Conservation (phyloP, 2,329 filamentous ascomycete genomes). For the Coleophoma cylindrospora region DNA sequence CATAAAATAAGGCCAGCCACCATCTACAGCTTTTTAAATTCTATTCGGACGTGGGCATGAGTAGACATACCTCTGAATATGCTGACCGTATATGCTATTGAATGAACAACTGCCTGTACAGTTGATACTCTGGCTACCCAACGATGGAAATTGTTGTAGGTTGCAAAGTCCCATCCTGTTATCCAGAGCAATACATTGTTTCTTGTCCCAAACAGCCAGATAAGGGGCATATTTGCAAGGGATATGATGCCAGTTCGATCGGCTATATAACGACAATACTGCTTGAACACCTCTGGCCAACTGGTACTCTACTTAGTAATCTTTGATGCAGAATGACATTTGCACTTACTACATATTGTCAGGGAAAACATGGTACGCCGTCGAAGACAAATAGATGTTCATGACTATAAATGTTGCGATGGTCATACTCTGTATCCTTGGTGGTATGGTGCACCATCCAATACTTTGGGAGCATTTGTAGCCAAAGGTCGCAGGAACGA, state of each 20-base stretch:
- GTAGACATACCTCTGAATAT: slow-evolving; percentile 32
- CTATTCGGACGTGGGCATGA: slow-evolving; percentile 25
- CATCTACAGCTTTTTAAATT: neutral
- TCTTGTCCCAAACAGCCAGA: slow-evolving; percentile 63
- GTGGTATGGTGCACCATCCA: slow-evolving; percentile 37
- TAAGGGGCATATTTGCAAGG: slow-evolving; percentile 56
- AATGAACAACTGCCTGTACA: slow-evolving; percentile 57
- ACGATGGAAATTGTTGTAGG: slow-evolving; percentile 64
- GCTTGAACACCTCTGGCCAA: slow-evolving; percentile 27
- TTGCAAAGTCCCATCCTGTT: slow-evolving; percentile 64
- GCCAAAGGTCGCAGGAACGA: slow-evolving; percentile 38
- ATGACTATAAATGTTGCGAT: slow-evolving; percentile 31
- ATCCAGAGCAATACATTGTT: slow-evolving; percentile 64
- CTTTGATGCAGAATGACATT: too few species aligned
- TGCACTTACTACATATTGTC: slow-evolving; percentile 7
- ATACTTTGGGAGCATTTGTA: slow-evolving; percentile 28
- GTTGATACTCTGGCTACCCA: slow-evolving; percentile 60
- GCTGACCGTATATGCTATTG: slow-evolving; percentile 45
- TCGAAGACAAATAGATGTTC: slow-evolving; percentile 31
- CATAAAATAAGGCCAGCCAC: slow-evolving; percentile 27
- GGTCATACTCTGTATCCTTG: slow-evolving; percentile 36
- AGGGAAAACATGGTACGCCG: slow-evolving; percentile 31
- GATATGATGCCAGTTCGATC: slow-evolving; percentile 62
- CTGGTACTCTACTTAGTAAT: slow-evolving; percentile 16
- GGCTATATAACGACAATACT: slow-evolving; percentile 48